A percentile compares a stretch with the other conserved stretches of the same genome.
Evolutionary conservation across 75 land plant species (phyloP).

Genomic region (Azolla pinnata): DNA sequence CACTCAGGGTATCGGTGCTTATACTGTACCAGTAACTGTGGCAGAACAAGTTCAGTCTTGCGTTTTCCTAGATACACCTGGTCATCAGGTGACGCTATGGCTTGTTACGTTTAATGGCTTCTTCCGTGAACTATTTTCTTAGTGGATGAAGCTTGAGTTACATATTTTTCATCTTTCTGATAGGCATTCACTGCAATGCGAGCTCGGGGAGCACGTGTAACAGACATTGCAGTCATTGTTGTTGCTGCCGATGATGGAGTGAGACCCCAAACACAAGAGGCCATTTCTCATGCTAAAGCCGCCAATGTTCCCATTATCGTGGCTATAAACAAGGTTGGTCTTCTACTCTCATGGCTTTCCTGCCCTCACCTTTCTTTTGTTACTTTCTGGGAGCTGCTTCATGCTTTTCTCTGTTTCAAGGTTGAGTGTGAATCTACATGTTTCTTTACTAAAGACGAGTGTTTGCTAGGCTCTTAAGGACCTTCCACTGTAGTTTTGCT

Average conservation of each 20-base stretch:
- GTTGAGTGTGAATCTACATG: too few relatives aligned
- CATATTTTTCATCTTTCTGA: too few relatives aligned
- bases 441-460: too few relatives aligned
- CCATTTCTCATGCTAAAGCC: slow-evolving; percentile 98
- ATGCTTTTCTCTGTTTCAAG: too few relatives aligned
- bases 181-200: slow-evolving; percentile 99
- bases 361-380: too few relatives aligned
- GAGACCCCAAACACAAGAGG: slow-evolving; percentile 93
- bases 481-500: too few relatives aligned
- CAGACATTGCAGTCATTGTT: slow-evolving; percentile 91
- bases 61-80: slow-evolving; percentile 99
- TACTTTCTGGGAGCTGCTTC: too few relatives aligned
- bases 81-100: slow-evolving; percentile 96
- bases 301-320: slow-evolving; percentile 91
- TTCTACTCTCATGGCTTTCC: too few relatives aligned
- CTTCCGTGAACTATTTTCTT: too few relatives aligned
- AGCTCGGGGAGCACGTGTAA: slow-evolving; percentile 96
- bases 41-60: slow-evolving; percentile 69
- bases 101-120: too few relatives aligned
- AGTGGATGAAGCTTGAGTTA: too few relatives aligned
- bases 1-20: slow-evolving; percentile 99
- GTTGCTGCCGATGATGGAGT: slow-evolving; percentile 99
- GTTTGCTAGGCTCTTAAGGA: too few relatives aligned
- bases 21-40: slow-evolving; percentile 65
- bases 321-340: slow-evolving; percentile 88